Base-by-base conservation (phyloP, 2,329 filamentous ascomycete genomes). In the Pyrenophora seminiperda region DNA sequence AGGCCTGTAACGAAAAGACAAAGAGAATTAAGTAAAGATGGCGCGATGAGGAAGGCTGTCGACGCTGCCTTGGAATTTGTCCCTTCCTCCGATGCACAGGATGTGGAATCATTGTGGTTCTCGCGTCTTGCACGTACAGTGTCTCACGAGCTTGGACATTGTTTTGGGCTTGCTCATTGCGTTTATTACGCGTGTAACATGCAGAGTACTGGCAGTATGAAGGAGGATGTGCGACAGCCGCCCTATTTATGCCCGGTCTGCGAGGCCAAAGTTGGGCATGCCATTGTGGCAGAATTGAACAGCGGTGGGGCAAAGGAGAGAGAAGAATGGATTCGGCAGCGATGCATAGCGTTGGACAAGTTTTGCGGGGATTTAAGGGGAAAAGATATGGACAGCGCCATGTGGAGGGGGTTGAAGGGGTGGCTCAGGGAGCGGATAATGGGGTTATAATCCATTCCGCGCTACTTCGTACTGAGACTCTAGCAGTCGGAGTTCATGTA, bases 71-170 rank as follows among this genome's bases (percentile, higher is more conserved):
- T 20, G n/a, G 9, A 22, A 6, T 41, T 49, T 15, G n/a, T 55
- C 15, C 20, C 51, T 50, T 38, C 10, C 30, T 51, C 44, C 11
- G 52, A 53, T 13, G 27, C 19, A 9, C 42, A 67, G 1, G 67
- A 71, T 1, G 50, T 74, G 0, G 60, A 67, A 0, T 76, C 70
- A 0, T 62, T 86, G 1, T 89, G 85, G 83, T 77, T 88, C 11
- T 7, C 76, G 81, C 9, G 67, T 83, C 2, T 83, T 76, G 43
- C 80, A 79, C 41, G 61, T 5, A 70, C 86, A 0, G 81, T 80
- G 1, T 78, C 78, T 1, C 87, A 89, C 62, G 86, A 90, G 61
- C 69, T 89, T 0, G 83, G 84, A 0, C 87, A 89, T 65, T 89
- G 85, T 61, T 79, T 90, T 30, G 83, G 82, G 1, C 52, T 90